Evolutionary conservation across 257 asterid species (phyloP).

Genomic region (Solanum pennellii): DNA sequence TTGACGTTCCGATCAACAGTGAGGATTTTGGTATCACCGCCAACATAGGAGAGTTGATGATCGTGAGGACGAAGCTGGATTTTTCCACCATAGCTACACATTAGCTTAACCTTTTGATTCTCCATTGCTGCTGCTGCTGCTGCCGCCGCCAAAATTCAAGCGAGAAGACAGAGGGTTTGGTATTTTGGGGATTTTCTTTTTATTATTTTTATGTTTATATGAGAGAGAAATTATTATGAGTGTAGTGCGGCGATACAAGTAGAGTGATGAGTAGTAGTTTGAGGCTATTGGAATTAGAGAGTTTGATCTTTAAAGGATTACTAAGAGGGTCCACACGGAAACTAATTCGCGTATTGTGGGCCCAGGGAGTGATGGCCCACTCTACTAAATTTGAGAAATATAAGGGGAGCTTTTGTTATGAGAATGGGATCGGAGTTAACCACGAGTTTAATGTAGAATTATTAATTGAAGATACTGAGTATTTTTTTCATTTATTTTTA

Average conservation of each 20-base stretch:
- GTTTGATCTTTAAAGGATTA: background rate
- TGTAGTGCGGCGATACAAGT: background rate
- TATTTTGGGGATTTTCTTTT: background rate
- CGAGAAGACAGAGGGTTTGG: background rate
- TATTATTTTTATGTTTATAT: background rate
- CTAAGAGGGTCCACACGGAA: conserved; percentile 1
- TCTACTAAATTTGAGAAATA: background rate
- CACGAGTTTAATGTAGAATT: background rate
- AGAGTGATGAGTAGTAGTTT: background rate
- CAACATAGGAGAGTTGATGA: conserved; percentile 50
- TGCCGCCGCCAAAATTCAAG: conserved; percentile 4
- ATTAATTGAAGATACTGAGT: too few species aligned
- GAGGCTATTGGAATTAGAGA: background rate
- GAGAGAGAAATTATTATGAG: background rate
- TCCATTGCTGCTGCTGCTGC: conserved; percentile 4
- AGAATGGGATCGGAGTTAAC: background rate
- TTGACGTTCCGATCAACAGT: conserved; percentile 48
- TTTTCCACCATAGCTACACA: conserved; percentile 79
- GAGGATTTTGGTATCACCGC: conserved; percentile 76
- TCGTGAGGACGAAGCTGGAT: conserved; percentile 44
- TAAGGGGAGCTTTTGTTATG: background rate
- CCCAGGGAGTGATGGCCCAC: background rate
- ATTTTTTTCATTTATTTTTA: too few species aligned
- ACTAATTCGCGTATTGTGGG: background rate
- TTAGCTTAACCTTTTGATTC: conserved; percentile 32